phyloP scores from a whole-genome alignment of 495 filamentous ascomycete species.

The Penicillium steckii region DNA sequence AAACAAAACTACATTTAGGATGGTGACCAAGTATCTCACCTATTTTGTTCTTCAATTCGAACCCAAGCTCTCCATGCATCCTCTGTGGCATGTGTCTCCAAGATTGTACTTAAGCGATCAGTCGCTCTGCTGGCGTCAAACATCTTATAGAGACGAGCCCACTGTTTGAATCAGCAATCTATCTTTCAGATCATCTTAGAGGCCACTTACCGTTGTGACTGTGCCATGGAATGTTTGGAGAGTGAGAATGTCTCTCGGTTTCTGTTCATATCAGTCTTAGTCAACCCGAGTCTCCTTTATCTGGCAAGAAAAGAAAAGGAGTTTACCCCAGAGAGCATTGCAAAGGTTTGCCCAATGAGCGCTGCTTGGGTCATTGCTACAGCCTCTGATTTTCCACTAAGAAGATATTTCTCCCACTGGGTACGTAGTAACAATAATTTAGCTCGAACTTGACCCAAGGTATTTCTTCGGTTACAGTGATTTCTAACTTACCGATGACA shows the following conservation, averaged over 20 bases:
- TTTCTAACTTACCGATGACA: slow-evolving; percentile 21
- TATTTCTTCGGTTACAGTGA: too few relatives aligned
- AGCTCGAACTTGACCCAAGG: neutral
- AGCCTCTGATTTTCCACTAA: slow-evolving; percentile 5
- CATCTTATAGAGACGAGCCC: slow-evolving; percentile 9
- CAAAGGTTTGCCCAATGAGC: slow-evolving; percentile 39
- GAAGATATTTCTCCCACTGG: slow-evolving; percentile 20
- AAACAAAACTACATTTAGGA: neutral
- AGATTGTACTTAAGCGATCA: neutral
- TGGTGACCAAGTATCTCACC: slow-evolving; percentile 8
- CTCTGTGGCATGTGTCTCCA: slow-evolving; percentile 7
- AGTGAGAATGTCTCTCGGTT: slow-evolving; percentile 20
- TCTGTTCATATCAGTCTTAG: slow-evolving; percentile 4
- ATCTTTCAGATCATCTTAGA: neutral
- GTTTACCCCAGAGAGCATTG: slow-evolving; percentile 29
- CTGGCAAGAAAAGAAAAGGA: neutral
- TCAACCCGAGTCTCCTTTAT: neutral
- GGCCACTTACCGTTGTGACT: slow-evolving; percentile 20
- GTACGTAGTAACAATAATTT: too few relatives aligned
- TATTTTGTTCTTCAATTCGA: slow-evolving; percentile 17
- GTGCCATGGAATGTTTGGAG: slow-evolving; percentile 36
- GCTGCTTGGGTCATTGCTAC: slow-evolving; percentile 32
- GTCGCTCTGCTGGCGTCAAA: neutral
- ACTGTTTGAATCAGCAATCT: neutral
- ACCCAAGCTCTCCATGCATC: slow-evolving; percentile 18